A percentile compares a stretch with the other conserved stretches of the same genome.
These are phyloP conservation scores for Yamadazyma oceani DNA, from an alignment of 1,139 yeast species.

Conservation along the genomic window DNA sequence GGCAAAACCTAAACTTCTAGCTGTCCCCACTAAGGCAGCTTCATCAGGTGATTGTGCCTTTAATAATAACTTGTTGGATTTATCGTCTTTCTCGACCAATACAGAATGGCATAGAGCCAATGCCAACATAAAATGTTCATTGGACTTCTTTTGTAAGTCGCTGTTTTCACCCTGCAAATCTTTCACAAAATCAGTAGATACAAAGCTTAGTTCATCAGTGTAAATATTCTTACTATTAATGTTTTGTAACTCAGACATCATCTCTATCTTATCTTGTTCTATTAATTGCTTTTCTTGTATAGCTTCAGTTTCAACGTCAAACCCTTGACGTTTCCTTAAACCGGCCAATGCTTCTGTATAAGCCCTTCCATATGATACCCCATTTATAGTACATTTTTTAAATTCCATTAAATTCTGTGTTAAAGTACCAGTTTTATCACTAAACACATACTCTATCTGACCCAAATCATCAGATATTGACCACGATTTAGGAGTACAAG, in stretches of 20 bases:
- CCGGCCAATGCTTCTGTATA: slow-evolving; percentile 65
- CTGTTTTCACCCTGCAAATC: slow-evolving; percentile 35
- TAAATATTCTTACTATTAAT: slow-evolving; percentile 25
- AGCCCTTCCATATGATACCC: slow-evolving; percentile 56
- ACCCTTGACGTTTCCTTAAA: slow-evolving; percentile 53
- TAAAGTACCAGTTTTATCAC: slow-evolving; percentile 63
- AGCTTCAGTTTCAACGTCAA: slow-evolving; percentile 52
- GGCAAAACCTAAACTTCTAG: slow-evolving; percentile 54
- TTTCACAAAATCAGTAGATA: slow-evolving; percentile 45
- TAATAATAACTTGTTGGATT: slow-evolving; percentile 36
- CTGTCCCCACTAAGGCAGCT: slow-evolving; percentile 62
- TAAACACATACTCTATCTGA: slow-evolving; percentile 61
- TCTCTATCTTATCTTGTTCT: slow-evolving; percentile 34
- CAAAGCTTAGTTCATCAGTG: slow-evolving; percentile 47
- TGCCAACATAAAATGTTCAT: slow-evolving; percentile 52
- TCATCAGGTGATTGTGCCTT: slow-evolving; percentile 69
- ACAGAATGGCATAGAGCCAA: slow-evolving; percentile 64
- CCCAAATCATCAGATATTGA: slow-evolving; percentile 63
- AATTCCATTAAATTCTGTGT: slow-evolving; percentile 65
- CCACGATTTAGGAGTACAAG: slow-evolving; percentile 65
- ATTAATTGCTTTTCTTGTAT: slow-evolving; percentile 39
- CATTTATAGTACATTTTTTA: slow-evolving; percentile 58
- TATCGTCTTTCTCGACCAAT: slow-evolving; percentile 46
- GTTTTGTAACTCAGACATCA: slow-evolving; percentile 32
- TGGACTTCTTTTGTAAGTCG: slow-evolving; percentile 33